phyloP scores from a whole-genome alignment of 176 grass and related monocot species.

The Musa troglodytarum region DNA sequence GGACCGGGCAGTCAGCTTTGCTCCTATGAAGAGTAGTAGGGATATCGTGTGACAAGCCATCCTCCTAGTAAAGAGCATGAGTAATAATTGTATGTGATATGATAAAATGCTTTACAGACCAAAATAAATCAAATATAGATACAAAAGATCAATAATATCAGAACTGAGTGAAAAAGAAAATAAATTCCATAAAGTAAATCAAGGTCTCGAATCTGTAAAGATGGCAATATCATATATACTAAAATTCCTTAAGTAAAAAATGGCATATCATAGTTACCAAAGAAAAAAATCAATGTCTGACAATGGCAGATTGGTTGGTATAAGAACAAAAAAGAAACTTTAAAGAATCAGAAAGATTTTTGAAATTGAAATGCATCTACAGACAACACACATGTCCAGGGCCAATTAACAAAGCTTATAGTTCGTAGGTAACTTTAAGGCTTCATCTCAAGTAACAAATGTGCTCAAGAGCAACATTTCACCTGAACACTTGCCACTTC shows the following conservation, averaged over 20 bases:
- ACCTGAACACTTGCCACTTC: background rate
- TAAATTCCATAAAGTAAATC: background rate
- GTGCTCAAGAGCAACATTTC: background rate
- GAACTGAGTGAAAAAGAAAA: background rate
- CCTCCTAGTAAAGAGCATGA: slow-evolving; percentile 52
- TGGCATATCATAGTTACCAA: background rate
- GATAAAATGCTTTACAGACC: background rate
- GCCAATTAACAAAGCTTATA: background rate
- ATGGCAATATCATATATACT: background rate
- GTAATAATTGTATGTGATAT: background rate
- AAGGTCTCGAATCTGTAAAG: background rate
- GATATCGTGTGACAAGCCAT: slow-evolving; percentile 81
- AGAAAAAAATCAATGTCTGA: background rate
- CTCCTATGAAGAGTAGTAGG: slow-evolving; percentile 96
- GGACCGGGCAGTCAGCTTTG: slow-evolving; percentile 86
- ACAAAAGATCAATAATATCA: background rate
- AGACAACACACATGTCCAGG: background rate
- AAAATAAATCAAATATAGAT: background rate
- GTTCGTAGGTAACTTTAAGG: background rate
- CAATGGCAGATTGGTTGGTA: background rate
- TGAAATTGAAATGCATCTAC: background rate
- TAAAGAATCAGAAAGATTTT: background rate
- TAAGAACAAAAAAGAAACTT: background rate
- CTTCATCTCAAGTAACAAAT: background rate
- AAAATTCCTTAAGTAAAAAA: background rate